Base-by-base conservation (phyloP, 2,329 filamentous ascomycete species). In the Stemphylium beticola region DNA sequence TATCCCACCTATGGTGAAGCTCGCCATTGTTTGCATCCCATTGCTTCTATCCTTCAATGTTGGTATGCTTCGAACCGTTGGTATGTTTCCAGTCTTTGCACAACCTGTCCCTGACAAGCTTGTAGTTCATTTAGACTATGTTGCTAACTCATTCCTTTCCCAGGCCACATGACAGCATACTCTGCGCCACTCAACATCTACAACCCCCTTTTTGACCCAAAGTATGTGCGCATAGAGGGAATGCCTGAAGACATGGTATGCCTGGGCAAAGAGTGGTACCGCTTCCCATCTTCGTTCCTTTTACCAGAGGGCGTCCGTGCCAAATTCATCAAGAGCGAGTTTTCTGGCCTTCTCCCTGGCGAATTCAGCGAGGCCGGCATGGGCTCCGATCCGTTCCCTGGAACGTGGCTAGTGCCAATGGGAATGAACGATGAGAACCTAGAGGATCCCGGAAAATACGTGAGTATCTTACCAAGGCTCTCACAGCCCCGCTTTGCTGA, bases 231-330 rank as follows among this genome's bases (percentile, higher is more conserved):
- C 0, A 73, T 78, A 1, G 89, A 87, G 14, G 88, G 91, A 58
- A 87, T 82, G n/a, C 73, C 78, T 2, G 90, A 87, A 14, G 88
- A 91, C 59, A 87, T 82, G 15, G 85, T 99, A 2, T 99, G 95
- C 74, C 85, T 96, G 34, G 92, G 91, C 24, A 99, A 98, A 73
- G 95, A 99, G 73, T 99, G 95, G 95, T 97, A 99, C 75, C 90
- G 95, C 32, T 98, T 97, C 72, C 93, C 95, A 1, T 93, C 90
- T 0, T 96, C 93, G 0, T 98, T 92, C 78, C 92, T 95, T 72
- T 81, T 99, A 3, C 93, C 95, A 0, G 81, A 87, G n/a, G 84
- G 86, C 44, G 90, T 95, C 80, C 88, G 85, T 61, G 89, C 91
- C 65, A 96, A 95, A 65, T 99, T 97, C 69, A 81, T 99, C 65